Percentiles rank a stretch among this genome's conserved stretches.
Evolutionary conservation across 1,284 basidiomycete genomes (phyloP).

Genomic region (Malassezia obtusa): DNA sequence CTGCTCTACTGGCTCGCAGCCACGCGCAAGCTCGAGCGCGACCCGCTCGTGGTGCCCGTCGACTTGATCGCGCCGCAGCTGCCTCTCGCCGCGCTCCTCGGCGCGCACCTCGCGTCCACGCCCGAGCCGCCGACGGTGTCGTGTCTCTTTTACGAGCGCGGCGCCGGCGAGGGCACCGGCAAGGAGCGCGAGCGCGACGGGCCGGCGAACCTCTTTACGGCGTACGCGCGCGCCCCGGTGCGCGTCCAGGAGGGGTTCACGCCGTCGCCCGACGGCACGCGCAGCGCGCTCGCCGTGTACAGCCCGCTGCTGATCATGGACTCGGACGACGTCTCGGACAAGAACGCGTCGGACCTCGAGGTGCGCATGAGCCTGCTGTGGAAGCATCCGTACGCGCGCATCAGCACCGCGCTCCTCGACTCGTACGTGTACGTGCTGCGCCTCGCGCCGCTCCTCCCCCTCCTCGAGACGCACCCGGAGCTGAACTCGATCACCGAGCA

Average conservation of each 20-base stretch:
- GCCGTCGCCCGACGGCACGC: slow-evolving; percentile 4
- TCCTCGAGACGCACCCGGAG: slow-evolving; percentile 28
- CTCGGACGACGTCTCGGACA: slow-evolving; percentile 31
- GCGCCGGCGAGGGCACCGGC: slow-evolving; percentile 38
- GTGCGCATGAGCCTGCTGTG: slow-evolving; percentile 35
- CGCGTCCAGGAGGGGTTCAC: slow-evolving; percentile 18
- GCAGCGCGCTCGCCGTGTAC: slow-evolving; percentile 19
- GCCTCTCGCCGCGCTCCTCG: slow-evolving; percentile 32
- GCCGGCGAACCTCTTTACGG: slow-evolving; percentile 34
- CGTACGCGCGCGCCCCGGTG: slow-evolving; percentile 21
- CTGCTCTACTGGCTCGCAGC: slow-evolving; percentile 44
- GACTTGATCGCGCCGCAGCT: slow-evolving; percentile 37
- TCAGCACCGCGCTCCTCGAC: slow-evolving; percentile 40
- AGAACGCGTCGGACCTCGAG: slow-evolving; percentile 32
- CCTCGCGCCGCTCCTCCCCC: slow-evolving; percentile 25
- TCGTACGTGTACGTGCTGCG: slow-evolving; percentile 40
- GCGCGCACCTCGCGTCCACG: slow-evolving; percentile 23
- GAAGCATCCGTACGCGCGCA: slow-evolving; percentile 27
- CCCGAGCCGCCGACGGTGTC: slow-evolving; percentile 27
- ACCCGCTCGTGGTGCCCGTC: slow-evolving; percentile 43
- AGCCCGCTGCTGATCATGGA: slow-evolving; percentile 32
- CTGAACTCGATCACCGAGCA: slow-evolving; percentile 41
- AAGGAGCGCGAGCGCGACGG: slow-evolving; percentile 45
- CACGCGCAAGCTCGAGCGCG: slow-evolving; percentile 35
- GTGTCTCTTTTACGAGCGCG: slow-evolving; percentile 38